Conservation (phyloP, 2,329 filamentous ascomycete species). For the Calycina herbarum region DNA sequence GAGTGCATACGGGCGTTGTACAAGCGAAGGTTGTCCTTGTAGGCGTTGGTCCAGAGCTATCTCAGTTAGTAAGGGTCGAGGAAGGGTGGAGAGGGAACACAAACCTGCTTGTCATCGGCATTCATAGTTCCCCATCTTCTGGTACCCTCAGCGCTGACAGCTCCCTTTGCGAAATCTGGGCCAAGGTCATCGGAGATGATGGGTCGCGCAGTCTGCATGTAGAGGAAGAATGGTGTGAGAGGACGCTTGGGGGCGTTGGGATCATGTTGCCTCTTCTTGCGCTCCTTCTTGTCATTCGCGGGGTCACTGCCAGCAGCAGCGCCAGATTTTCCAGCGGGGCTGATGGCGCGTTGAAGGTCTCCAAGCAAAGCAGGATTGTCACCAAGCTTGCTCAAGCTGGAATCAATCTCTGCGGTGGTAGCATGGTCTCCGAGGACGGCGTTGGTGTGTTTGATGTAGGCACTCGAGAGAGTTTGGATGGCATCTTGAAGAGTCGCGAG, state of each 20-base stretch:
- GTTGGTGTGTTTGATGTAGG: slow-evolving; percentile 87
- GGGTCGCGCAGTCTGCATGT: slow-evolving; percentile 82
- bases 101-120: slow-evolving; percentile 65
- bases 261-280: slow-evolving; percentile 83
- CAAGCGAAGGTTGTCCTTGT: slow-evolving; percentile 65
- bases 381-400: slow-evolving; percentile 47
- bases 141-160: slow-evolving; percentile 84
- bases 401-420: slow-evolving; percentile 46
- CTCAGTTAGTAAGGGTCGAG: slow-evolving; percentile 11
- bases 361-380: slow-evolving; percentile 43
- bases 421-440: slow-evolving; percentile 68
- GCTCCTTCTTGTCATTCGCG: slow-evolving; percentile 77
- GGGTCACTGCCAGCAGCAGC: slow-evolving; percentile 44
- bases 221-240: slow-evolving; percentile 92
- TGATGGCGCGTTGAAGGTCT: slow-evolving; percentile 38
- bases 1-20: slow-evolving; percentile 66
- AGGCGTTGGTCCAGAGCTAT: slow-evolving; percentile 60
- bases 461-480: slow-evolving; percentile 75
- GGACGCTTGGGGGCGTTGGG: slow-evolving; percentile 94
- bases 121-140: slow-evolving; percentile 81
- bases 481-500: slow-evolving; percentile 77
- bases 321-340: slow-evolving; percentile 31
- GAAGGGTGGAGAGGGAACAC: slow-evolving; percentile 21
- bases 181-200: slow-evolving; percentile 80
- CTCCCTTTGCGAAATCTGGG: slow-evolving; percentile 74